Conservation (phyloP, 2,329 filamentous ascomycete species). For the Aspergillus terreus region DNA sequence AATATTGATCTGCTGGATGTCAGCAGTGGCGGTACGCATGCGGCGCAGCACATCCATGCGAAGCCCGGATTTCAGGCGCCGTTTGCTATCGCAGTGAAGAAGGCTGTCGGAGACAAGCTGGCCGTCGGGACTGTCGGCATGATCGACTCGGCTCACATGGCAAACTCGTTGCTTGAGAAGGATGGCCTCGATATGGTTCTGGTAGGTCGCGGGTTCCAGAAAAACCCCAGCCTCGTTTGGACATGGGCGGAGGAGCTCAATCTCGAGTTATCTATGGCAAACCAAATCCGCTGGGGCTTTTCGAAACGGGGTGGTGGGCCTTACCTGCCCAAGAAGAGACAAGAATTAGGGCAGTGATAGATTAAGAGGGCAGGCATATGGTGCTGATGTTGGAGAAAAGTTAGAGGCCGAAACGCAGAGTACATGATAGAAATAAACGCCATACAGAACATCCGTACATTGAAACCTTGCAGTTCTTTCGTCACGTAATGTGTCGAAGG, state of each 20-base stretch:
- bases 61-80: slow-evolving; percentile 69
- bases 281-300: slow-evolving; percentile 63
- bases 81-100: slow-evolving; percentile 68
- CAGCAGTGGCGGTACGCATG: slow-evolving; percentile 43
- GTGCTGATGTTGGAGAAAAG: no score
- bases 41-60: slow-evolving; percentile 32
- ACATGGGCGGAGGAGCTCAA: slow-evolving; percentile 68
- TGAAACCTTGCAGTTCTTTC: no score
- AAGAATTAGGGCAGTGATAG: no score
- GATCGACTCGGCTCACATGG: slow-evolving; percentile 66
- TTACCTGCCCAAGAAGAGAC: slow-evolving; percentile 10
- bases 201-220: slow-evolving; percentile 71
- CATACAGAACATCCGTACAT: no score
- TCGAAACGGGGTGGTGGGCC: slow-evolving; percentile 12
- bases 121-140: slow-evolving; percentile 71
- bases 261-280: slow-evolving; percentile 67
- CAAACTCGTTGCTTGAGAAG: slow-evolving; percentile 56
- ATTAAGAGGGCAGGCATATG: no score
- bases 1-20: slow-evolving; percentile 77
- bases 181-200: slow-evolving; percentile 64
- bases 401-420: no score
- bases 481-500: no score
- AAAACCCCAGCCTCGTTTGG: slow-evolving; percentile 76
- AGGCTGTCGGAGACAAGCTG: slow-evolving; percentile 65
- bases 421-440: no score